A percentile compares a stretch with the other conserved stretches of the same genome.
phyloP scores from a whole-genome alignment of 441 rosid species.

The Adansonia grandidieri region DNA sequence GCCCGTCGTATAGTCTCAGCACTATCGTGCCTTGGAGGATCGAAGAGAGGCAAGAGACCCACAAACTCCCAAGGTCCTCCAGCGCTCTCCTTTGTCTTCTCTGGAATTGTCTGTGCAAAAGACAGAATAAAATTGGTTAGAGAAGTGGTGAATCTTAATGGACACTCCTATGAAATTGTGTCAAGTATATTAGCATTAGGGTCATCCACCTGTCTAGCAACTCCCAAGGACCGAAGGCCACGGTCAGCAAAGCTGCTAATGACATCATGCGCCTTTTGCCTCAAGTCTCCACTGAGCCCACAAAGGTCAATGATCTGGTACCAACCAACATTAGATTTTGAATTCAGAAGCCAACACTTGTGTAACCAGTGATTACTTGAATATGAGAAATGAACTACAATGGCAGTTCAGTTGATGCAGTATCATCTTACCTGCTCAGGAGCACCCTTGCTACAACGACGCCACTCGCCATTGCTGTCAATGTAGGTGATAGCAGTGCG shows the following conservation, averaged over 20 bases:
- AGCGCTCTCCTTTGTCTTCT: slow-evolving; percentile 70
- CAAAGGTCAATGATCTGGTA: slow-evolving; percentile 79
- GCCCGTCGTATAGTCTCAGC: slow-evolving; percentile 91
- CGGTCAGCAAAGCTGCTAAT: slow-evolving; percentile 75
- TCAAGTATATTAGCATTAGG: background rate
- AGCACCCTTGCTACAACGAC: slow-evolving; percentile 86
- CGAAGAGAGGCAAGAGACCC: slow-evolving; percentile 88
- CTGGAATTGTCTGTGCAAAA: slow-evolving; percentile 54
- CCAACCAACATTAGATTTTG: slow-evolving; percentile 9
- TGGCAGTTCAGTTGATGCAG: background rate
- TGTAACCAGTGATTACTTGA: background rate
- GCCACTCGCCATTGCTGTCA: slow-evolving; percentile 74
- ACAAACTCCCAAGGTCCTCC: slow-evolving; percentile 90
- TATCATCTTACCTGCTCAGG: slow-evolving; percentile 73
- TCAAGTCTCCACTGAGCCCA: slow-evolving; percentile 54
- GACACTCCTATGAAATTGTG: background rate
- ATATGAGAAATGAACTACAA: slow-evolving; percentile 3
- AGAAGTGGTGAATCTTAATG: background rate
- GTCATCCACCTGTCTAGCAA: slow-evolving; percentile 65
- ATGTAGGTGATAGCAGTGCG: slow-evolving; percentile 90
- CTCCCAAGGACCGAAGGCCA: slow-evolving; percentile 84
- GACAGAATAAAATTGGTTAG: background rate
- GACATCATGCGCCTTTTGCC: slow-evolving; percentile 59
- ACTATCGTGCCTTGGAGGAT: slow-evolving; percentile 95
- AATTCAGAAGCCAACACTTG: background rate